Base-by-base conservation (phyloP, 2,329 filamentous ascomycete genomes). In the Sporothrix inflata region DNA sequence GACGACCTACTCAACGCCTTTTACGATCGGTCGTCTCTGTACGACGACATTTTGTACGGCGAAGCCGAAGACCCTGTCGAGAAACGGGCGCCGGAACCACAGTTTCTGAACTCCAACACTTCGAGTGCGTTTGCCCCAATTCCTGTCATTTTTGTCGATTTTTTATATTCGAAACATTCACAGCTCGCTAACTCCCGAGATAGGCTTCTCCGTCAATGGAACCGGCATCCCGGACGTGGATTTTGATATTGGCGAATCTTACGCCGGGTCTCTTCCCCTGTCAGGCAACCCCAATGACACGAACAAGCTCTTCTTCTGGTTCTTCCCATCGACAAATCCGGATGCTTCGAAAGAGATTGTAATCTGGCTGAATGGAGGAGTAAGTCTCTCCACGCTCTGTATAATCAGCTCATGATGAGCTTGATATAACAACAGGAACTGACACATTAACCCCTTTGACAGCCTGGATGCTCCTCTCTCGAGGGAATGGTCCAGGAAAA, bases 401-500 rank as follows among this genome's bases (percentile, higher is more conserved):
- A 4, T 57, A 3, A 11, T n/a, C 21, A 12, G 24, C 19, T 34
- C 6, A 14, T 40, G 0, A 1, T 1, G 7, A 6, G 16, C 2
- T 49, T 9, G 19, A 30, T 38, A 21, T 34, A 24, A n/a, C 12
- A 14, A 24, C 12, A 19, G 7, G 9, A 0, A 27, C 63, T 66
- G 16, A 66, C 61, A 24, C 61, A 8, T 8, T 45, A 4, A 12
- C 9, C 16, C 19, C 47, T 34, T 34, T 34, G 38, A 34, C 19
- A 86, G 84, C 86, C 86, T n/a, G 86, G 86, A 30, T 89, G 86
- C 76, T 85, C 84, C 42, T 92, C 89, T 1, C 84, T 93, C 7
- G 86, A 90, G 75, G 92, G 91, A 8, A 83, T 94, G 1, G 79
- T 95, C 11, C 91, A 93, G 68, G 92, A 95, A 76, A 94, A 94